phyloP scores from a whole-genome alignment of 192 early-diverging fungal genomes.

The Entomortierella lignicola region DNA sequence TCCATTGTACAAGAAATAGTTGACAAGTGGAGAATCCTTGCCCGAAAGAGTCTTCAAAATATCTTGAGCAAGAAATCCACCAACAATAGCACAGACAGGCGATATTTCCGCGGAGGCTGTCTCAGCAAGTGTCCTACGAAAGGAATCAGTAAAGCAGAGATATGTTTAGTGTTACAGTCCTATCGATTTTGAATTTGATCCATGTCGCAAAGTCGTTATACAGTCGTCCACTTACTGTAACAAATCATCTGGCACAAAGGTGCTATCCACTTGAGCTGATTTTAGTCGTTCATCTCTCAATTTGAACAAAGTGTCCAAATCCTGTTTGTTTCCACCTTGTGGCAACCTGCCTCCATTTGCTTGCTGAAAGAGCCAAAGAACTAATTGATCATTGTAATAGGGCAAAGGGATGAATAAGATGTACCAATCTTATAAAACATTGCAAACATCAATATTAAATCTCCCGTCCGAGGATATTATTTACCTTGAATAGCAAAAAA shows the following conservation, averaged over 20 bases:
- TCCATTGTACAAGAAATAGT: conserved; percentile 84
- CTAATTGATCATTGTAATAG: conserved; percentile 23
- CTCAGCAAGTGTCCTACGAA: conserved; percentile 59
- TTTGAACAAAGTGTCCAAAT: conserved; percentile 53
- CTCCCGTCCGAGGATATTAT: background rate
- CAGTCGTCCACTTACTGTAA: conserved; percentile 48
- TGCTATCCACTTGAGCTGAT: conserved; percentile 29
- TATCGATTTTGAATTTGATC: background rate
- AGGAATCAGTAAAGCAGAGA: too few species aligned
- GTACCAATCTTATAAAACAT: too few species aligned
- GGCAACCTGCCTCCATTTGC: conserved; percentile 31
- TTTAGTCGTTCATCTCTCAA: conserved; percentile 35
- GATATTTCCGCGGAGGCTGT: conserved; percentile 74
- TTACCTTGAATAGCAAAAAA: conserved; percentile 66
- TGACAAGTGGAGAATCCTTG: conserved; percentile 86
- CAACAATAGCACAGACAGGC: conserved; percentile 87
- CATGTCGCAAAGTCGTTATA: too few species aligned
- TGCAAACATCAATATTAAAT: too few species aligned
- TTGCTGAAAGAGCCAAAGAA: conserved; percentile 55
- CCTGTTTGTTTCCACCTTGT: conserved; percentile 21
- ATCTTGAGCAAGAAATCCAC: conserved; percentile 91
- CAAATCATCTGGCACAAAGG: conserved; percentile 35
- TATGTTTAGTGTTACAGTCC: too few species aligned
- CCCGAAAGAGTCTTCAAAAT: conserved; percentile 86
- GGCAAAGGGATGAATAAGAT: too few species aligned